phyloP scores from a whole-genome alignment of 768 basidiomycete species.

The Boletus fagicola region DNA sequence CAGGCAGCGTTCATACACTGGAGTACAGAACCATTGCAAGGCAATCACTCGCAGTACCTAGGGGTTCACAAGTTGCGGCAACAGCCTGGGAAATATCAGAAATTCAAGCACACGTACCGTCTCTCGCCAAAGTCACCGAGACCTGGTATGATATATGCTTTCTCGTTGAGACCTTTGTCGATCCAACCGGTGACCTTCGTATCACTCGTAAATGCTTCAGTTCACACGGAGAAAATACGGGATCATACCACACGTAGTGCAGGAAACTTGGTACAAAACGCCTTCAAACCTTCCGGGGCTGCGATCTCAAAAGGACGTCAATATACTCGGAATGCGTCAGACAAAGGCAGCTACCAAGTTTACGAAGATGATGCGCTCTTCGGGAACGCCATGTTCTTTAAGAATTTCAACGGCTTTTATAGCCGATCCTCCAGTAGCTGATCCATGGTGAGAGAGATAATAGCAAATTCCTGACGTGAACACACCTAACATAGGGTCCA shows the following conservation, averaged over 20 bases:
- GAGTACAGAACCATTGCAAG: background rate
- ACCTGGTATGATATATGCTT: conserved; percentile 88
- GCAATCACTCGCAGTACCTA: conserved; percentile 26
- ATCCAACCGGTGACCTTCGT: conserved; percentile 91
- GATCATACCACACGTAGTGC: conserved; percentile 69
- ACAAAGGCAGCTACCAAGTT: conserved; percentile 60
- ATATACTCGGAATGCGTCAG: background rate
- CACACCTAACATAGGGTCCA: conserved; percentile 97
- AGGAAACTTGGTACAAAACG: conserved; percentile 76
- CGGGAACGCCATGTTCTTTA: conserved; percentile 86
- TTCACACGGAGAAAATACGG: background rate
- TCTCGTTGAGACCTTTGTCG: conserved; percentile 87
- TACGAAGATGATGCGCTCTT: conserved; percentile 93
- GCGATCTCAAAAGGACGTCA: conserved; percentile 57
- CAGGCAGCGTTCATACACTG: background rate
- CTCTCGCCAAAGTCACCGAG: conserved; percentile 97
- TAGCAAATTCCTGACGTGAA: background rate
- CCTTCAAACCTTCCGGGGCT: conserved; percentile 83
- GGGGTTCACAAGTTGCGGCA: background rate
- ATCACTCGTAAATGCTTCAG: background rate
- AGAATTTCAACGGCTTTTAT: conserved; percentile 97
- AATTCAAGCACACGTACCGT: conserved; percentile 44
- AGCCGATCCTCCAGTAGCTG: conserved; percentile 94
- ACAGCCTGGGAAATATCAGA: too few species aligned
- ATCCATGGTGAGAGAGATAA: background rate